Percentiles rank a stretch among this genome's conserved stretches.
phyloP scores from a whole-genome alignment of 1,284 basidiomycete species.

The Hemileia vastatrix region DNA sequence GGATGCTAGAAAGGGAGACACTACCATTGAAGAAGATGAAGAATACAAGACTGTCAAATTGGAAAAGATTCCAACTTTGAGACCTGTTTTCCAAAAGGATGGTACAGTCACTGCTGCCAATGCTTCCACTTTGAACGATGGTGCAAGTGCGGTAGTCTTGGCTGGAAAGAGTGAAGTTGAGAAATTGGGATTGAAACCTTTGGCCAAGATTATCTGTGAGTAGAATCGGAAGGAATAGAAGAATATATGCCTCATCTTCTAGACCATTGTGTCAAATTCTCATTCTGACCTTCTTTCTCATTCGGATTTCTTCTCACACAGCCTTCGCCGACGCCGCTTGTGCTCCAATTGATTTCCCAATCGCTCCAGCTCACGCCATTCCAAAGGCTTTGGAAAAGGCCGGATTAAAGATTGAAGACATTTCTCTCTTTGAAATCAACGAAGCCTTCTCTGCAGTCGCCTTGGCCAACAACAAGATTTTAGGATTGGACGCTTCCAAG shows the following conservation, averaged over 20 bases:
- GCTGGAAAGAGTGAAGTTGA: conserved; percentile 39
- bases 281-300: conserved; percentile 29
- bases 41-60: conserved; percentile 62
- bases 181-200: conserved; percentile 42
- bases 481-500: conserved; percentile 61
- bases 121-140: conserved; percentile 47
- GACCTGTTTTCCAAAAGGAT: conserved; percentile 46
- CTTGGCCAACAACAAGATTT: conserved; percentile 45
- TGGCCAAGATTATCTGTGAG: conserved; percentile 46
- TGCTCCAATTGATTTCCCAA: conserved; percentile 93
- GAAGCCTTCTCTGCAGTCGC: conserved; percentile 50
- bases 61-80: conserved; percentile 45
- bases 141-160: conserved; percentile 46
- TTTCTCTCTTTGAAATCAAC: conserved; percentile 91
- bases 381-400: conserved; percentile 81
- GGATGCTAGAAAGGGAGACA: conserved; percentile 88
- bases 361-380: conserved; percentile 81
- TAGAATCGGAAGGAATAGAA: not conserved
- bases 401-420: conserved; percentile 70
- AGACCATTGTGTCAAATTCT: too few relatives aligned
- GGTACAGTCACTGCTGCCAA: conserved; percentile 48
- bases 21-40: conserved; percentile 82
- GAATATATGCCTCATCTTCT: conserved; percentile 27
- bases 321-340: conserved; percentile 94
- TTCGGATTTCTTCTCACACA: too few relatives aligned